phyloP scores from a whole-genome alignment of 176 grass and related monocot genomes.

The Avena atlantica region DNA sequence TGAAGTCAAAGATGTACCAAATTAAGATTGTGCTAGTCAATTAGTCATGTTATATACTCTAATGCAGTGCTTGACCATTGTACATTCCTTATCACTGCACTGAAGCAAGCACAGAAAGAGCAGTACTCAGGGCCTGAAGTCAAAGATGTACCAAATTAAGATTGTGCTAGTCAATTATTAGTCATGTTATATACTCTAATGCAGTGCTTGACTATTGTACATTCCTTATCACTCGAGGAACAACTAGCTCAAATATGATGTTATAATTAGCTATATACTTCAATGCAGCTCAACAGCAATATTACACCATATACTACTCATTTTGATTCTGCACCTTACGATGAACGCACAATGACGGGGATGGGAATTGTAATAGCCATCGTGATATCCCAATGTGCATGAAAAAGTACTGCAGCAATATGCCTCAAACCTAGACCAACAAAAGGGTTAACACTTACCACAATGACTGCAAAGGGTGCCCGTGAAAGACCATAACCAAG shows the following conservation, averaged over 20 bases:
- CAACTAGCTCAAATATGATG: not conserved
- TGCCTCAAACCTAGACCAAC: conserved; percentile 22
- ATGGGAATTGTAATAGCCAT: not conserved
- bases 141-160: conserved; percentile 24
- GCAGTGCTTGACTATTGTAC: not conserved
- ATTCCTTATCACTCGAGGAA: not conserved
- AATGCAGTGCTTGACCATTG: not conserved
- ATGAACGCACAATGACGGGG: not conserved
- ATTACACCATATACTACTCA: conserved; percentile 20
- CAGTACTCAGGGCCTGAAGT: conserved; percentile 72
- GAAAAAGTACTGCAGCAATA: conserved; percentile 9
- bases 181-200: conserved; percentile 16
- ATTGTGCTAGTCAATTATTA: not conserved
- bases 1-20: conserved; percentile 44
- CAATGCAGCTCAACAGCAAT: conserved; percentile 2
- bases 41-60: conserved; percentile 12
- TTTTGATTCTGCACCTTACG: conserved; percentile 9
- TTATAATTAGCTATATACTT: conserved; percentile 2
- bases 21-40: conserved; percentile 13
- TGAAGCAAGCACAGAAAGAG: conserved; percentile 78
- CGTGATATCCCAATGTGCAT: not conserved
- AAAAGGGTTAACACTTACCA: conserved; percentile 54
- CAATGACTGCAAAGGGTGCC: conserved; percentile 84
- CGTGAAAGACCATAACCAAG: conserved; percentile 95
- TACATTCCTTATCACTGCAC: conserved; percentile 20